Percentiles rank a stretch among this genome's conserved stretches.
Evolutionary conservation across 2,329 filamentous ascomycete genomes (phyloP).

Genomic region (Berkeleyomyces basicola): DNA sequence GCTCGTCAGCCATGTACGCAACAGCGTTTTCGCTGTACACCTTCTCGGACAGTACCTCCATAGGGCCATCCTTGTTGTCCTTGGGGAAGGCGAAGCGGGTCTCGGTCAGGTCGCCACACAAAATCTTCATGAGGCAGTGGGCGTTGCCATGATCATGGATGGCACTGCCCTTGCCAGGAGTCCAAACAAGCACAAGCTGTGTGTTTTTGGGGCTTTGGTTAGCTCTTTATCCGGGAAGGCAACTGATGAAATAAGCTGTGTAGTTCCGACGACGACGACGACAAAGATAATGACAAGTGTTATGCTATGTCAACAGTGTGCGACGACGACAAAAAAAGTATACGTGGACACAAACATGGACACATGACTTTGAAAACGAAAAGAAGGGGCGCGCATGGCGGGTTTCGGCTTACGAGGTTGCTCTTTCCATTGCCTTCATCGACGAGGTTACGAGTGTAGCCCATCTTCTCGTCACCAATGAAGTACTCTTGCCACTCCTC

Average conservation of each 20-base stretch:
- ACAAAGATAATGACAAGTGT: not conserved
- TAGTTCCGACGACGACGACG: not conserved
- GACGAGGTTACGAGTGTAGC: conserved; percentile 78
- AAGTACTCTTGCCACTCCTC: conserved; percentile 62
- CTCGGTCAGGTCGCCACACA: conserved; percentile 64
- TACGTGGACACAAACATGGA: not conserved
- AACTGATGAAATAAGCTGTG: not conserved
- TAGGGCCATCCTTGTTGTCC: conserved; percentile 33
- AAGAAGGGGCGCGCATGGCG: not conserved
- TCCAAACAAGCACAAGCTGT: conserved; percentile 78
- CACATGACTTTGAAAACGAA: not conserved
- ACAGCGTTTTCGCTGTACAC: conserved; percentile 56
- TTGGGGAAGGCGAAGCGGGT: conserved; percentile 63
- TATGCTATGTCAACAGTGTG: not conserved
- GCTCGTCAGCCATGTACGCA: conserved; percentile 80
- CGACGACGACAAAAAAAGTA: not conserved
- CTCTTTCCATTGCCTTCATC: conserved; percentile 74
- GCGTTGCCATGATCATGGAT: conserved; percentile 84
- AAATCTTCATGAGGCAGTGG: conserved; percentile 83
- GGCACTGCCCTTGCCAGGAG: conserved; percentile 62
- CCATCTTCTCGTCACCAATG: conserved; percentile 49
- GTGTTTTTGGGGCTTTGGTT: conserved; percentile 9
- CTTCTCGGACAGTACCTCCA: conserved; percentile 49
- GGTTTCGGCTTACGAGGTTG: conserved; percentile 42
- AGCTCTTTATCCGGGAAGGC: not conserved